Evolutionary conservation across 129 eudicot species (phyloP), one percentile per base, ranked within the genome.

Genomic region (Flaveria ramosissima): DNA sequence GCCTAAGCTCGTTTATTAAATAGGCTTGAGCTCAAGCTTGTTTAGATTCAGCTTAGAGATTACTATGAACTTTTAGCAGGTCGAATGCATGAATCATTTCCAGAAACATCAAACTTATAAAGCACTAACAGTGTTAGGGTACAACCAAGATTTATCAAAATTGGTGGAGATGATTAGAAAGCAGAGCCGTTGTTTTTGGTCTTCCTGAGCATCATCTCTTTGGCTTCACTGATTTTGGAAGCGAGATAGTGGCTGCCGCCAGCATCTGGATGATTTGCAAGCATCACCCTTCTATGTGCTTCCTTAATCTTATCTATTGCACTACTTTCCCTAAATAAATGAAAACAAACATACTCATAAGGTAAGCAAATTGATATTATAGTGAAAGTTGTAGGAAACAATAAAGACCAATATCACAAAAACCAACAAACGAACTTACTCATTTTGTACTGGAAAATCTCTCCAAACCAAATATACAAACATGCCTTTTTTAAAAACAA

Each of bases 201-300:
- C 84, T 88, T 88, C 68, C 89, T 86, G 45, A 86, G 65, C 88
- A 90, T 45, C 75, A 90, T 61, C 16, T 90, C 96, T 78, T 90
- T 90, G 3, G 92, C 96, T 80, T 90, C 89, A 12, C 89, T 86
- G 26, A 90, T 86, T 78, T 90, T 90, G 64, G 96, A 86, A 72
- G 96, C 92, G 43, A 90, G 90, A 78, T 85, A 90, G 66, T 90
- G 96, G 71, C 91, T 88, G 9, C 93, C 93, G 1, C 96, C 93
- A 30, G 91, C 89, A 67, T 92, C 96, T 16, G 92, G 94, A 80
- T 89, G 95, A 78, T 92, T 89, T 9, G 96, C 95, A 2, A 89
- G 86, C 97, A 92, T 92, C 81, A 87, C 89, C 79, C 85, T 82
- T 83, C 92, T 74, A 71, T 89, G 95, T 17, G 97, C 96, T 66